Evolutionary conservation across 768 basidiomycete genomes (phyloP), one percentile per base, ranked within the genome.

Genomic region (Tulasnella calospora): DNA sequence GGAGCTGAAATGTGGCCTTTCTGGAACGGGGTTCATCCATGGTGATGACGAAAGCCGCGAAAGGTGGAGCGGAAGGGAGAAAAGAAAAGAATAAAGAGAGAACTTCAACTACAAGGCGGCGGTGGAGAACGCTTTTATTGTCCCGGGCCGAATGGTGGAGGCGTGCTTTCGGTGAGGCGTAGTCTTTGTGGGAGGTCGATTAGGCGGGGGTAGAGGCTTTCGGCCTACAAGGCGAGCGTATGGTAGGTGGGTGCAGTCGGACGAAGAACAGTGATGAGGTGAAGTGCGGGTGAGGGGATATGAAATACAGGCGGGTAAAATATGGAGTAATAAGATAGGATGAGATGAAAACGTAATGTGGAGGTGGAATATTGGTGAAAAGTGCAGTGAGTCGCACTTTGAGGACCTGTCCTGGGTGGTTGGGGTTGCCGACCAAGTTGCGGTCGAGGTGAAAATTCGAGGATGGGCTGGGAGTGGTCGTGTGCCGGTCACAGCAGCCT

Each of bases 11-110:
- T 5, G 55, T 36, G 23, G 44, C 55, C 33, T 76, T 76, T n/a
- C 55, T 44, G 13, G 74, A 76, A n/a, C 74, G 74, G 47, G 44
- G 74, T 57, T 73, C 73, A 13, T 73, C 73, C 73, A 73, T 73
- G 30, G 7, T 44, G 19, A 30, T 41, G 47, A 44, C 41, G 38
- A 30, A 46, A n/a, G 47, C 19, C 23, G 6, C 5, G 19, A 46
- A 17, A 27, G 40, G 73, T 73, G 55, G 55, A 57, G 55, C 55
- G 38, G n/a, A 55, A 41, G 41, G 41, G 41, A 41, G 44, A 3
- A 57, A 57, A 27, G 23, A 13, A n/a, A 57, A 19, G n/a, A 57
- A 57, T 57, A 57, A 23, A 38, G 55, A n/a, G 55, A 27, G 23
- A 15, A 3, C 3, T n/a, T 6, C 5, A 57, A 30, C 9, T 57